Evolutionary conservation across 192 early-diverging fungal species (phyloP).

Genomic region (Coemansia sp.): DNA sequence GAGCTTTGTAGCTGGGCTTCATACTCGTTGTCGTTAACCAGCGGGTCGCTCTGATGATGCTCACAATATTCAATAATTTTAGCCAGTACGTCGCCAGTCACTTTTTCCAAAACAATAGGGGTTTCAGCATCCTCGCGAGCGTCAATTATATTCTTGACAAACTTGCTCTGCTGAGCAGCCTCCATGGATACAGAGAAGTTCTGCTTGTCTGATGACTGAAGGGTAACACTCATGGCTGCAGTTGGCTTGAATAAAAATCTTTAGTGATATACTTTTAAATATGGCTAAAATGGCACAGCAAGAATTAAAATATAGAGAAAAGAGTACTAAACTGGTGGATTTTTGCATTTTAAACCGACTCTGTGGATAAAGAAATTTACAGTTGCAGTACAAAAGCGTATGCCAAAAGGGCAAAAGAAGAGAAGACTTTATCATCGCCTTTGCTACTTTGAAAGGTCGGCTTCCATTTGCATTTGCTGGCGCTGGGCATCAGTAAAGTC

Average conservation of each 20-base stretch:
- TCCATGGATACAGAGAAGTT: constrained; percentile 63
- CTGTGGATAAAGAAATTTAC: neutral
- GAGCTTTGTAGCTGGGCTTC: constrained; percentile 58
- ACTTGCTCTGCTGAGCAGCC: constrained; percentile 69
- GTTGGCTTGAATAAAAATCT: neutral
- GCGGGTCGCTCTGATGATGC: constrained; percentile 71
- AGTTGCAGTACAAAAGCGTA: neutral
- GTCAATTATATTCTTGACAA: constrained; percentile 81
- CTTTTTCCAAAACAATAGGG: constrained; percentile 76
- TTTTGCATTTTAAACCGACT: too few species aligned
- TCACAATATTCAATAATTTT: constrained; percentile 85
- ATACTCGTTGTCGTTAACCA: constrained; percentile 47
- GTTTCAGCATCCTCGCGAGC: constrained; percentile 65
- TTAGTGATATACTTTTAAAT: neutral
- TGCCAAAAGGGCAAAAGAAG: neutral
- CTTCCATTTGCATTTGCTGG: constrained; percentile 81
- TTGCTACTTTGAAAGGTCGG: constrained; percentile 52
- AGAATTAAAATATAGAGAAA: too few species aligned
- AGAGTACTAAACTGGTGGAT: too few species aligned
- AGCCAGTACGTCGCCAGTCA: constrained; percentile 65
- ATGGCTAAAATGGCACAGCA: too few species aligned
- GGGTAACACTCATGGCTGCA: constrained; percentile 11
- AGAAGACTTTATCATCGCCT: too few species aligned
- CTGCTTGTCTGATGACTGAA: constrained; percentile 64
- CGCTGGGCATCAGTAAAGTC: constrained; percentile 95